Percentiles rank a stretch among this genome's conserved stretches.
Conservation (phyloP, 2,329 filamentous ascomycete species). For the Lachnellula hyalina region DNA sequence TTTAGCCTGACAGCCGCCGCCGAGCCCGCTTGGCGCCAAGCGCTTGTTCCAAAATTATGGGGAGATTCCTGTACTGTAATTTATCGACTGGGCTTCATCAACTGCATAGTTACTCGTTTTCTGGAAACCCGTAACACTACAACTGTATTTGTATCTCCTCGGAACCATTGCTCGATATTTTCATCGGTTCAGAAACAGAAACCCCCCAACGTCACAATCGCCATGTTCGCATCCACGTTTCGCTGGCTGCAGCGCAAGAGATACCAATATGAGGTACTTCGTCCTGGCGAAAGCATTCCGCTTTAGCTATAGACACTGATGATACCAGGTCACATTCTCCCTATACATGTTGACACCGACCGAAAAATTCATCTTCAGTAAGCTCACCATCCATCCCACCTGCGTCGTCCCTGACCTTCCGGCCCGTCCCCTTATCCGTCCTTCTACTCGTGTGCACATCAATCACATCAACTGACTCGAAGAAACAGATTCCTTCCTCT, state of each 20-base stretch:
- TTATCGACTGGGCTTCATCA: too few species aligned
- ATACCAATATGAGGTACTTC: conserved; percentile 77
- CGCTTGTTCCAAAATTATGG: too few species aligned
- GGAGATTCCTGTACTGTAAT: too few species aligned
- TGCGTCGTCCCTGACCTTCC: neutral
- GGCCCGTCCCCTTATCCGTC: neutral
- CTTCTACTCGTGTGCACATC: neutral
- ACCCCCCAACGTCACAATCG: conserved; percentile 15
- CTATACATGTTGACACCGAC: conserved; percentile 96
- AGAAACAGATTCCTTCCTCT: conserved; percentile 74
- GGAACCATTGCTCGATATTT: neutral
- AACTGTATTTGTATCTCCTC: too few species aligned
- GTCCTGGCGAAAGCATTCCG: neutral
- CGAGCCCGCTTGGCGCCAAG: too few species aligned
- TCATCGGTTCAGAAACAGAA: neutral
- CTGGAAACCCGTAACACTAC: too few species aligned
- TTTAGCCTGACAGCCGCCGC: too few species aligned
- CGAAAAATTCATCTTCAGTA: conserved; percentile 97
- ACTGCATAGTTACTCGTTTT: too few species aligned
- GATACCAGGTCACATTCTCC: conserved; percentile 92
- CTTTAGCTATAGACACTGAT: conserved; percentile 47
- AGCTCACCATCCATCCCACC: conserved; percentile 30
- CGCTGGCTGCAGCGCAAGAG: conserved; percentile 91
- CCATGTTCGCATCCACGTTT: conserved; percentile 44
- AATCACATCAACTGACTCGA: conserved; percentile 1